A percentile compares a stretch with the other conserved stretches of the same genome.
These are phyloP conservation scores for Panicum hallii DNA, from an alignment of 202 grass and related monocot genomes.

Conservation along the genomic window DNA sequence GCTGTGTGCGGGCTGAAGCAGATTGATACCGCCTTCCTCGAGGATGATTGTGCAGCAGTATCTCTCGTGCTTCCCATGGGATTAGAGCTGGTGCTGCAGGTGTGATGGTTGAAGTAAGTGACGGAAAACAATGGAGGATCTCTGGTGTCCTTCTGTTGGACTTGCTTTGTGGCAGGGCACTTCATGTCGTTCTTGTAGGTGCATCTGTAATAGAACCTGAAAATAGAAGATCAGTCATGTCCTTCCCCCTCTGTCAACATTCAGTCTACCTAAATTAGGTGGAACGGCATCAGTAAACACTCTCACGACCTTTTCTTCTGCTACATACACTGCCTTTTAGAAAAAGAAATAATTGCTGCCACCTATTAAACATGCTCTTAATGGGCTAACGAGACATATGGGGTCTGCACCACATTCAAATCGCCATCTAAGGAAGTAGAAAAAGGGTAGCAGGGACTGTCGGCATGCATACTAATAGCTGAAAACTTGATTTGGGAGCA, in stretches of 20 bases:
- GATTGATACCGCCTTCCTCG: slow-evolving; percentile 45
- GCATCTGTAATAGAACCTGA: slow-evolving; percentile 82
- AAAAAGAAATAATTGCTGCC: background rate
- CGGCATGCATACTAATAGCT: slow-evolving; percentile 24
- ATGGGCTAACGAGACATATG: slow-evolving; percentile 27
- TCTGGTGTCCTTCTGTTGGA: slow-evolving; percentile 59
- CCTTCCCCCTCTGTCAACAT: background rate
- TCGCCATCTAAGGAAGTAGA: slow-evolving; percentile 12
- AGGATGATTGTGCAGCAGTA: background rate
- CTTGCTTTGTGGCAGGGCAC: slow-evolving; percentile 74
- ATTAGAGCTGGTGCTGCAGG: slow-evolving; percentile 51
- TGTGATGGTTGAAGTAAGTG: slow-evolving; percentile 70
- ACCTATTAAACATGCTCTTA: slow-evolving; percentile 18
- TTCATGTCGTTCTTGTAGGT: slow-evolving; percentile 75
- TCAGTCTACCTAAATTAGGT: slow-evolving; percentile 48
- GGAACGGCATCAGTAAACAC: slow-evolving; percentile 6
- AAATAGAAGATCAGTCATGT: slow-evolving; percentile 10
- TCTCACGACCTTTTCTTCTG: slow-evolving; percentile 20
- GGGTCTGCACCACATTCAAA: background rate
- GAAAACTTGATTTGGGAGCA: slow-evolving; percentile 6
- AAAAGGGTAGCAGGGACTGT: background rate
- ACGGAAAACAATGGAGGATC: slow-evolving; percentile 62
- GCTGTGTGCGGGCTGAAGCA: slow-evolving; percentile 29
- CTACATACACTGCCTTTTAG: slow-evolving; percentile 9
- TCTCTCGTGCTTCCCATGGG: slow-evolving; percentile 13